Evolutionary conservation across 257 asterid genomes (phyloP).

Genomic region (Solanum dulcamara): DNA sequence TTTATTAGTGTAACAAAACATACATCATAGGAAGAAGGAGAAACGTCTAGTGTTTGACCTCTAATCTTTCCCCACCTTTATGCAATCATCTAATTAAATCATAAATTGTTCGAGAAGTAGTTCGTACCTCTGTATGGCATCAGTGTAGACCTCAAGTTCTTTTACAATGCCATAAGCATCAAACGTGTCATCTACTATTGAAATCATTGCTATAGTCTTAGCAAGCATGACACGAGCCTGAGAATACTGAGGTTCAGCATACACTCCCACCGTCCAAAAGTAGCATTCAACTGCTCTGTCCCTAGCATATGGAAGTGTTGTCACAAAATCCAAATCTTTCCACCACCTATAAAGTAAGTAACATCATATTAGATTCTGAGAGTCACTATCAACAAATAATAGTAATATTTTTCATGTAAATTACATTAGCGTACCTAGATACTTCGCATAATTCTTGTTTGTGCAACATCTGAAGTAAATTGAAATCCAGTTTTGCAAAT

Average conservation of each 20-base stretch:
- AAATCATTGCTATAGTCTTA: neutral
- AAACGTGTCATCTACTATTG: neutral
- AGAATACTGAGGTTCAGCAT: slow-evolving; percentile 7
- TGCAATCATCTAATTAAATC: neutral
- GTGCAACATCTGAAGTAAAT: slow-evolving; percentile 17
- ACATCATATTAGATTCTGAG: neutral
- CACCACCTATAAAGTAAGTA: neutral
- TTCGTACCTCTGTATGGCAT: neutral
- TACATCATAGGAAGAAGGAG: no score
- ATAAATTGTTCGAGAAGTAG: neutral
- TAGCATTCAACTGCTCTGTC: slow-evolving; percentile 13
- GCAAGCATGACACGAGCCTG: neutral
- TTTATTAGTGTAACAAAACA: no score
- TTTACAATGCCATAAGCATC: neutral
- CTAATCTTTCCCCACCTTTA: neutral
- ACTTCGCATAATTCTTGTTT: slow-evolving; percentile 17
- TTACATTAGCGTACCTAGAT: slow-evolving; percentile 8
- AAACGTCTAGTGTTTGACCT: neutral
- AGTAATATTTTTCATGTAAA: neutral
- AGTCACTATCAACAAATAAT: no score
- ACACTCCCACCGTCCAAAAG: slow-evolving; percentile 11
- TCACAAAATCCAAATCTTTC: neutral
- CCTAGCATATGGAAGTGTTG: slow-evolving; percentile 10
- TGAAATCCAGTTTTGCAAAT: slow-evolving; percentile 26
- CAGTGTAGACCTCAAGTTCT: neutral